phyloP scores from a whole-genome alignment of 192 early-diverging fungal species.

The Cladochytrium replicatum region DNA sequence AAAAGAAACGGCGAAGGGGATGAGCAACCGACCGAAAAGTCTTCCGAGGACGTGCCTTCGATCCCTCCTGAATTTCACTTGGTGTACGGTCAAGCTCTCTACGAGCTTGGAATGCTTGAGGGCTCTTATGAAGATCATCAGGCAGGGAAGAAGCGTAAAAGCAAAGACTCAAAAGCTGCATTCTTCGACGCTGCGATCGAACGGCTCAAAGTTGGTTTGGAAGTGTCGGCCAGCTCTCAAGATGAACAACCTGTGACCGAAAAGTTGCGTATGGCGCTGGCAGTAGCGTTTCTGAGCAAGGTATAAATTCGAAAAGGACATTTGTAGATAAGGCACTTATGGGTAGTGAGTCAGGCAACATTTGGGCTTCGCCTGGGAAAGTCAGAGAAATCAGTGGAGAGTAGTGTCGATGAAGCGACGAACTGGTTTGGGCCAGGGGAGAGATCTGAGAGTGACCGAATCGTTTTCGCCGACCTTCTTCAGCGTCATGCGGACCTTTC shows the following conservation, averaged over 20 bases:
- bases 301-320: neutral
- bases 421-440: too few relatives aligned
- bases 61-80: constrained; percentile 40
- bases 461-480: constrained; percentile 4
- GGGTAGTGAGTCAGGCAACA: too few relatives aligned
- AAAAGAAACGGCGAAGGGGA: constrained; percentile 1
- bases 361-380: too few relatives aligned
- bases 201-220: constrained; percentile 10
- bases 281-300: constrained; percentile 6
- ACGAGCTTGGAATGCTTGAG: constrained; percentile 26
- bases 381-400: too few relatives aligned
- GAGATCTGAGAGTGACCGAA: too few relatives aligned
- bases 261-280: too few relatives aligned
- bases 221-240: too few relatives aligned
- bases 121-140: constrained; percentile 11
- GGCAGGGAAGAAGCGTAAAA: too few relatives aligned
- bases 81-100: constrained; percentile 45
- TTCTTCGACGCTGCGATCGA: constrained; percentile 11
- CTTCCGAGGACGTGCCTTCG: constrained; percentile 1
- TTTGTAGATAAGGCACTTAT: neutral
- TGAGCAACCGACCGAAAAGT: constrained; percentile 3
- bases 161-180: neutral
- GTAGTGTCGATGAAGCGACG: too few relatives aligned
- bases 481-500: constrained; percentile 11
- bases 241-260: too few relatives aligned